Base-by-base conservation (phyloP, 192 early-diverging fungal genomes). In the Backusella morwellensis region DNA sequence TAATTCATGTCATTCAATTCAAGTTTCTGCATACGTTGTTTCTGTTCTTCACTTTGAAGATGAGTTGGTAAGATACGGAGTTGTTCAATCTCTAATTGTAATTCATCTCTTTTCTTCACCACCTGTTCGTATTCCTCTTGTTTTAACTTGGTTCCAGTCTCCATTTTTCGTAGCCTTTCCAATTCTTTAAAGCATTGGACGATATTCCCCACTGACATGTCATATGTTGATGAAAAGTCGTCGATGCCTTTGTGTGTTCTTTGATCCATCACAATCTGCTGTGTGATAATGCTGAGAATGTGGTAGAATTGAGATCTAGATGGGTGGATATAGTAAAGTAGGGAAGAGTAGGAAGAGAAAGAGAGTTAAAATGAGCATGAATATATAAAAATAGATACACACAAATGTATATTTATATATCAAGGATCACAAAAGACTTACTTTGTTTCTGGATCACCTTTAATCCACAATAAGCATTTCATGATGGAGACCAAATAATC, bases 231-330 rank as follows among this genome's bases (percentile, higher is more conserved):
- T 21, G 86, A 85, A 78, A 92, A 93, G 23, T 87, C 87, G 29
- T 91, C 89, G 0, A 71, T 56, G 15, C 74, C 70, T 0, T 75
- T 79, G n/a, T 80, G 75, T 0, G 82, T 83, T 40, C 88, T 86
- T n/a, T 91, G 86, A 74, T 95, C 94, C 80, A 93, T 86, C 15
- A 95, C 94, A 15, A 94, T 86, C 66, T 95, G 92, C 5, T 92
- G 88, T 19, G 92, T 86, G 14, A 93, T 85, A n/a, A 90, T 86
- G 76, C 91, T 90, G 40, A 95, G 88, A 17, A 94, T 84, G 74
- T 93, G 92, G 75, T 90, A 90, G 77, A 93, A 95, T 26, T 91
- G 86, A 3, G 88, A 87, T 76, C 90, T 92, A 77, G 38, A 15
- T 29, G 54, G 66, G 34, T 59, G 29, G 8, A 68, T 3, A 5